Evolutionary conservation across 345 rosid species (phyloP).

Genomic region (rapeseed (Brassica napus)): Da-Ae NC_063439.1:18352001-18352500

Average conservation of each 20-base stretch:
- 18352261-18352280: not conserved
- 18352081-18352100: constrained; percentile 2
- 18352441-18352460: constrained; percentile 45
- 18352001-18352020: constrained; percentile 19
- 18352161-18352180: not conserved
- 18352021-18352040: constrained; percentile 39
- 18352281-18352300: constrained; percentile 3
- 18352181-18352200: not conserved
- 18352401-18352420: constrained; percentile 18
- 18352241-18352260: not conserved
- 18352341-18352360: constrained; percentile 15
- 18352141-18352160: not conserved
- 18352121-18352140: not conserved
- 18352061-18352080: constrained; percentile 31
- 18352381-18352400: constrained; percentile 1
- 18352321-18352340: not conserved
- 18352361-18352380: not conserved
- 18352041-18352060: constrained; percentile 39
- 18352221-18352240: not conserved
- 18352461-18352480: constrained; percentile 38
- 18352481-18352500: constrained; percentile 39
- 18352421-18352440: constrained; percentile 36
- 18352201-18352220: not conserved
- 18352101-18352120: constrained; percentile 13
- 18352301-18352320: constrained; percentile 2